Base-by-base conservation (phyloP, 2,329 filamentous ascomycete species). In the Trichoderma lentiforme region DNA sequence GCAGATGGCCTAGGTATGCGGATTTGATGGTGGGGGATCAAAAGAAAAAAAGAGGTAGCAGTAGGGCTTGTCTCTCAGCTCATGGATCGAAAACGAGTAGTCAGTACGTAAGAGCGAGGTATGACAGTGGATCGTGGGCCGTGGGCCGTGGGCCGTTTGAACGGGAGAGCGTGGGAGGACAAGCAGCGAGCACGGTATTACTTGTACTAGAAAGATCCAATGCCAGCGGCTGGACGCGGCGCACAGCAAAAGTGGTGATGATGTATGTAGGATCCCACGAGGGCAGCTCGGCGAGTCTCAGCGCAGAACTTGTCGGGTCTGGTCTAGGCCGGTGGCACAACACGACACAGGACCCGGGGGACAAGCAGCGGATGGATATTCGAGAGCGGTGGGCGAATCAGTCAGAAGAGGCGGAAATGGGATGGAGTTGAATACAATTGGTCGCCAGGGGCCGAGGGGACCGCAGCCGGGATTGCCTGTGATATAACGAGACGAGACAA, bases 81-180 rank as follows among this genome's bases (percentile, higher is more conserved):
- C 73, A 74, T 60, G 71, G 61, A 72, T 43, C 47, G 64, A 39
- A 39, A 68, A 63, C 70, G 73, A 63, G 67, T 72, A 75, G 74
- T 71, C 75, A 77, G 80, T 81, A 81, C 79, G 79, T 81, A 81
- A 81, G 80, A 79, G 73, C 73, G 76, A 79, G 73, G 77, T 77
- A 76, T 76, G 76, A 75, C 76, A 71, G 71, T 73, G 71, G 71
- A 78, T 76, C 79, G 68, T 71, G 62, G 63, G 47, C 51, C 51
- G 64, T 77, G 78, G 73, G 74, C 61, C 71, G 75, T 74, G 73
- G 75, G 74, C 73, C 61, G 28, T 60, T 32, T 60, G 56, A 8
- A 32, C 28, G 56, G 68, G 67, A 24, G 36, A 57, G 28, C 30
- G 66, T 60, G 65, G 65, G 65, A 60, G 56, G 65, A 68, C 65